These are phyloP conservation scores for Leccinum subtestaceum DNA, from an alignment of 768 basidiomycete genomes.

Conservation along the genomic window DNA sequence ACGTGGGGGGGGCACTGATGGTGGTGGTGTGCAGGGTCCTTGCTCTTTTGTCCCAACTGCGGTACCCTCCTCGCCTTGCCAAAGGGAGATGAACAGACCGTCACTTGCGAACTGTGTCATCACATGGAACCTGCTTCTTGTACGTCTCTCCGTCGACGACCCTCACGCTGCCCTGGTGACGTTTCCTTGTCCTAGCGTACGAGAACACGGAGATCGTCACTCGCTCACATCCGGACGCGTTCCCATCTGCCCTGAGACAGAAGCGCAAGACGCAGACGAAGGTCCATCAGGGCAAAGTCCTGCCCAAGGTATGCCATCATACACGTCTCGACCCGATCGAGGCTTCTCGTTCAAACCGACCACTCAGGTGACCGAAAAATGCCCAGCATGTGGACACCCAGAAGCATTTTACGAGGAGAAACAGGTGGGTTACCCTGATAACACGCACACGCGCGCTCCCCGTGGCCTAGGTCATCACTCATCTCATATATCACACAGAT, in stretches of 20 bases:
- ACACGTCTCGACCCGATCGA: slow-evolving; percentile 22
- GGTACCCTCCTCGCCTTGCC: slow-evolving; percentile 88
- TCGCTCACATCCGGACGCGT: slow-evolving; percentile 89
- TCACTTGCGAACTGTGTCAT: slow-evolving; percentile 86
- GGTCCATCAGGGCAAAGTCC: slow-evolving; percentile 65
- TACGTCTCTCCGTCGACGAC: slow-evolving; percentile 41
- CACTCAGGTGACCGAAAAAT: slow-evolving; percentile 80
- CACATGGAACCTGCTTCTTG: slow-evolving; percentile 86
- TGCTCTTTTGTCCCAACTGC: slow-evolving; percentile 93
- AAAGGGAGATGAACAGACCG: slow-evolving; percentile 63
- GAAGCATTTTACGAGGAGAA: slow-evolving; percentile 88
- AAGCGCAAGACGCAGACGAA: slow-evolving; percentile 90
- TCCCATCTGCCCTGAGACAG: slow-evolving; percentile 84
- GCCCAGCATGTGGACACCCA: slow-evolving; percentile 80
- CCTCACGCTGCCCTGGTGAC: not conserved
- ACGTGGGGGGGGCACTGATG: not conserved
- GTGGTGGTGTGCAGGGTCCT: slow-evolving; percentile 56
- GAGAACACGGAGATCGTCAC: slow-evolving; percentile 90
- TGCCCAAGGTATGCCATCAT: slow-evolving; percentile 54
- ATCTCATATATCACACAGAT: slow-evolving; percentile 41
- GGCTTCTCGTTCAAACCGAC: not conserved
- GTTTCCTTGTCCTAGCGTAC: slow-evolving; percentile 56
- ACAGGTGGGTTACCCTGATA: slow-evolving; percentile 50
- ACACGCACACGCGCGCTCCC: not conserved
- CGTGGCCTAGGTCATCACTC: not conserved